These are phyloP conservation scores for Coemansia sp. DNA, from an alignment of 192 early-diverging fungal genomes.

Conservation along the genomic window DNA sequence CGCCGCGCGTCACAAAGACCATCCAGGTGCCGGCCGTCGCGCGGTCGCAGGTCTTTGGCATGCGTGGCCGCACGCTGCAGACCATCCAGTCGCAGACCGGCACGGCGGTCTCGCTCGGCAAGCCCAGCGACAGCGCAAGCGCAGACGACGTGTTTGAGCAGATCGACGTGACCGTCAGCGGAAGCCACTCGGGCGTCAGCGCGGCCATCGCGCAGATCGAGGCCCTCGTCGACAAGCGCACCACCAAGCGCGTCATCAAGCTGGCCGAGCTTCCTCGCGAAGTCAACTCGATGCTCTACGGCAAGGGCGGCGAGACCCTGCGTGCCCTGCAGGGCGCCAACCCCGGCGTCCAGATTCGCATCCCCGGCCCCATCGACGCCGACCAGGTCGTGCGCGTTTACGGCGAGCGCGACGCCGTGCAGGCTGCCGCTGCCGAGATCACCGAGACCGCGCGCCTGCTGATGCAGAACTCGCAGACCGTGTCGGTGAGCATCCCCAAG, in stretches of 20 bases:
- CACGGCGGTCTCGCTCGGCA: constrained; percentile 70
- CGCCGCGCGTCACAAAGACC: constrained; percentile 61
- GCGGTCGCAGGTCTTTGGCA: constrained; percentile 79
- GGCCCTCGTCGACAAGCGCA: constrained; percentile 70
- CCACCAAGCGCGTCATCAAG: constrained; percentile 66
- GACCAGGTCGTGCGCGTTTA: constrained; percentile 63
- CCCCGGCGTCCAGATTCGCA: constrained; percentile 69
- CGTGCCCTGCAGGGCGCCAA: constrained; percentile 60
- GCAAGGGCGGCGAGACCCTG: constrained; percentile 61
- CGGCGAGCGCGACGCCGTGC: constrained; percentile 74
- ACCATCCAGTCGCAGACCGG: constrained; percentile 70
- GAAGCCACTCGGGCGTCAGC: constrained; percentile 77
- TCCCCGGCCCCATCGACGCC: constrained; percentile 59
- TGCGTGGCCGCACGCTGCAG: constrained; percentile 76
- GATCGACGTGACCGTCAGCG: constrained; percentile 69
- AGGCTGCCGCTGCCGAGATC: constrained; percentile 62
- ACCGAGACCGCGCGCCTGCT: constrained; percentile 61
- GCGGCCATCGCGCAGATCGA: constrained; percentile 85
- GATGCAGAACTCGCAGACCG: constrained; percentile 60
- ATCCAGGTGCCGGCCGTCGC: constrained; percentile 74
- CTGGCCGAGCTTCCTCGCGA: constrained; percentile 65
- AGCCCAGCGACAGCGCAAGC: constrained; percentile 30
- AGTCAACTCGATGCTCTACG: constrained; percentile 81
- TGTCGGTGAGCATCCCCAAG: constrained; percentile 76
- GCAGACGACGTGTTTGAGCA: constrained; percentile 58